These are phyloP conservation scores for Epichloe elymi DNA, from an alignment of 2,329 filamentous ascomycete genomes.

Conservation along the genomic window DNA sequence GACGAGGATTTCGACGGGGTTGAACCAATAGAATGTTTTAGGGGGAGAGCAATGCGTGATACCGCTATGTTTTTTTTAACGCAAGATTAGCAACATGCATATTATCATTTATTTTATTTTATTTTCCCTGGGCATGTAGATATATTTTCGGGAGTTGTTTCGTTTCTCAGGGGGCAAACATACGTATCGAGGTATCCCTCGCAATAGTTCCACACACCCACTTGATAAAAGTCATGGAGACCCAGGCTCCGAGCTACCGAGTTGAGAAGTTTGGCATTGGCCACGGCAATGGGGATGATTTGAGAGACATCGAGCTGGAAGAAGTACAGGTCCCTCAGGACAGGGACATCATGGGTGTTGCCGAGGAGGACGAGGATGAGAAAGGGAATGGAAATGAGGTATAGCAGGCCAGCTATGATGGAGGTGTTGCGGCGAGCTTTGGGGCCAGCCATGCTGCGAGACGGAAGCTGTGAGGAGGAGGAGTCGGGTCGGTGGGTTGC, in stretches of 20 bases:
- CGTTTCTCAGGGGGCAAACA: conserved; percentile 10
- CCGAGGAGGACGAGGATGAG: conserved; percentile 69
- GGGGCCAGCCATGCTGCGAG: conserved; percentile 12
- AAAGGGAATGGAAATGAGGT: conserved; percentile 64
- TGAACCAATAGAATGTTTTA: conserved; percentile 71
- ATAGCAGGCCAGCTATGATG: conserved; percentile 52
- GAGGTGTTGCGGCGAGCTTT: conserved; percentile 43
- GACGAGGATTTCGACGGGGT: conserved; percentile 71
- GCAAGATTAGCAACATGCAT: neutral
- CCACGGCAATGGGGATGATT: conserved; percentile 61
- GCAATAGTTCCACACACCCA: conserved; percentile 86
- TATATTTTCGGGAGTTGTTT: no score
- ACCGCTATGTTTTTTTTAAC: conserved; percentile 30
- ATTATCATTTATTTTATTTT: no score
- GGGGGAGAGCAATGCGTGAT: conserved; percentile 64
- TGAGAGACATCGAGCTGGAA: conserved; percentile 72
- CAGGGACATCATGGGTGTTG: conserved; percentile 48
- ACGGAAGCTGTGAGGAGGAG: neutral
- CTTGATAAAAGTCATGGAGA: conserved; percentile 87
- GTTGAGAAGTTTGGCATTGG: conserved; percentile 66
- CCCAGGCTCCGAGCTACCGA: conserved; percentile 76
- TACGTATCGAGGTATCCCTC: conserved; percentile 63
- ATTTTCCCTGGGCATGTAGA: no score
- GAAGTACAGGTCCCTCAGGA: conserved; percentile 65
- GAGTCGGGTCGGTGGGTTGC: no score